These are phyloP conservation scores for Syzygium oleosum DNA, from an alignment of 345 rosid genomes.

Conservation along the genomic window DNA sequence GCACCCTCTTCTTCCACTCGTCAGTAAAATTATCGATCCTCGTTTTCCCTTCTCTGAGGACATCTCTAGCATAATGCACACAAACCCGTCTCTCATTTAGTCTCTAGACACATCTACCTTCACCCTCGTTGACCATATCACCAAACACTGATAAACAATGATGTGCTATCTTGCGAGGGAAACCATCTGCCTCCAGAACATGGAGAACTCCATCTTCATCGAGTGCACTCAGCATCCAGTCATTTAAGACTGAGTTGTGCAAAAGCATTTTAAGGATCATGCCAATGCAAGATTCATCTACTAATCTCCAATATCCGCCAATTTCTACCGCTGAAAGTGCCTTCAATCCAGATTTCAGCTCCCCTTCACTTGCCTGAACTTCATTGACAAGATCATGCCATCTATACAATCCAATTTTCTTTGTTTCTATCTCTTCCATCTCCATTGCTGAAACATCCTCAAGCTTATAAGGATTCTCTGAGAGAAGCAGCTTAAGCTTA, in stretches of 20 bases:
- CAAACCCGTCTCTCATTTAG: slow-evolving; percentile 63
- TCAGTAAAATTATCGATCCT: slow-evolving; percentile 58
- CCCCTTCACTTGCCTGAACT: slow-evolving; percentile 84
- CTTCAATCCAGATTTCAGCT: slow-evolving; percentile 41
- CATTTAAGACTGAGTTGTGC: slow-evolving; percentile 55
- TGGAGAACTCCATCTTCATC: slow-evolving; percentile 50
- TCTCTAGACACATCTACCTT: slow-evolving; percentile 34
- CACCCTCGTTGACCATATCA: slow-evolving; percentile 24
- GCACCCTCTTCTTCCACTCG: slow-evolving; percentile 60
- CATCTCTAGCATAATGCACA: slow-evolving; percentile 63
- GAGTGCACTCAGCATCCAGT: slow-evolving; percentile 58
- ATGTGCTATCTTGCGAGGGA: slow-evolving; percentile 34
- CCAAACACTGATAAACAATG: slow-evolving; percentile 65
- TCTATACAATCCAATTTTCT: slow-evolving; percentile 23
- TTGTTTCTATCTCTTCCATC: slow-evolving; percentile 14
- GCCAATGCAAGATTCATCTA: slow-evolving; percentile 64
- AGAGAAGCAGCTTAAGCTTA: slow-evolving; percentile 60
- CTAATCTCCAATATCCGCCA: slow-evolving; percentile 75
- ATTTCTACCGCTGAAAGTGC: slow-evolving; percentile 77
- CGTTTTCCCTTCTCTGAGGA: slow-evolving; percentile 53
- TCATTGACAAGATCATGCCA: slow-evolving; percentile 65
- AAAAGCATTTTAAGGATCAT: slow-evolving; percentile 54
- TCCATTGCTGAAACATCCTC: slow-evolving; percentile 36
- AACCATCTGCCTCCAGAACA: slow-evolving; percentile 59
- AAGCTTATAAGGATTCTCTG: slow-evolving; percentile 38